phyloP scores from a whole-genome alignment of 257 asterid species.

The Echites panduratus region DNA sequence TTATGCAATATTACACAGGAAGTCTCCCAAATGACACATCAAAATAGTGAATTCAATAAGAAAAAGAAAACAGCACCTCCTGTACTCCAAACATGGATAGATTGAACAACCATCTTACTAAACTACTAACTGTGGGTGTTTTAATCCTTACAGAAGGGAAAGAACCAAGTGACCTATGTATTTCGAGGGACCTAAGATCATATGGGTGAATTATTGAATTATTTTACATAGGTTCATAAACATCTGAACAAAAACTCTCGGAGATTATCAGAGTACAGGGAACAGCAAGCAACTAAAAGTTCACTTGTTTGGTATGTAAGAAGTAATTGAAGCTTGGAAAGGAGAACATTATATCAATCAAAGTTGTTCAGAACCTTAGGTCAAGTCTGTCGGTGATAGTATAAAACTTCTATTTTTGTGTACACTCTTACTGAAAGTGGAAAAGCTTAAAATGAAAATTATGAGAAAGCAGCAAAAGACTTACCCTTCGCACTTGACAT shows the following conservation, averaged over 20 bases:
- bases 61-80: not conserved
- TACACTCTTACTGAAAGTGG: not conserved
- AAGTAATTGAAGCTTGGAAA: not conserved
- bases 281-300: not conserved
- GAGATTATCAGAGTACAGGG: not conserved
- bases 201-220: not conserved
- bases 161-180: not conserved
- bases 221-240: too few species aligned
- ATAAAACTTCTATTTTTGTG: not conserved
- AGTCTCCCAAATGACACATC: not conserved
- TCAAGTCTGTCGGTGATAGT: too few species aligned
- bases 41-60: not conserved
- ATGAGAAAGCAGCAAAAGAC: constrained; percentile 11
- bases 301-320: not conserved
- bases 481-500: constrained; percentile 60
- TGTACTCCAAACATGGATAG: not conserved
- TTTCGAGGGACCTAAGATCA: not conserved
- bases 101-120: not conserved
- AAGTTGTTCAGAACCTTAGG: not conserved
- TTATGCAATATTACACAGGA: not conserved
- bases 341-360: not conserved
- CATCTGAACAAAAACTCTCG: not conserved
- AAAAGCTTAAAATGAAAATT: not conserved
- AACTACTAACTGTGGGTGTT: not conserved
- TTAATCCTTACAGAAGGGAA: not conserved